Conservation (phyloP, 352 stramenopile species). For the Phytophthora chlamydospora region DNA sequence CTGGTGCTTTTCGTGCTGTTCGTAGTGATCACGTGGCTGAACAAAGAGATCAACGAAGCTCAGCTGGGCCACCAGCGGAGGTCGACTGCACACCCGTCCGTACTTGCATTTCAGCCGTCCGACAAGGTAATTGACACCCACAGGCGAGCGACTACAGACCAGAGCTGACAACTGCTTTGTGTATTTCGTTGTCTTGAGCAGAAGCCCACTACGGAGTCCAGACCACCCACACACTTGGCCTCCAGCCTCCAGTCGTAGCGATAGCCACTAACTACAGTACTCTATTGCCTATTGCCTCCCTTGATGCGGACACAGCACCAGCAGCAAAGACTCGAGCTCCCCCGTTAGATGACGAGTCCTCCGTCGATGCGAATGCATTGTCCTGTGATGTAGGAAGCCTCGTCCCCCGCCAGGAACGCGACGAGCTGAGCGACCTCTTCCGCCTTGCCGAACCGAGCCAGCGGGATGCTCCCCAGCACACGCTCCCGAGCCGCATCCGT, state of each 20-base stretch:
- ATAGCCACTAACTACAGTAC: slow-evolving; percentile 29
- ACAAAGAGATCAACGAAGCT: slow-evolving; percentile 93
- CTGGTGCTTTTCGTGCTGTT: not conserved
- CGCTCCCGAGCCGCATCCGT: slow-evolving; percentile 50
- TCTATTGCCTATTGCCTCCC: slow-evolving; percentile 15
- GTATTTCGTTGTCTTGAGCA: slow-evolving; percentile 1
- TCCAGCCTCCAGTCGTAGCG: slow-evolving; percentile 28
- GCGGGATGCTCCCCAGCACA: slow-evolving; percentile 55
- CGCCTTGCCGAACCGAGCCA: slow-evolving; percentile 65
- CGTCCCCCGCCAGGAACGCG: slow-evolving; percentile 77
- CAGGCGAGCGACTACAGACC: slow-evolving; percentile 1
- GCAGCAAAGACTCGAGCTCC: slow-evolving; percentile 7
- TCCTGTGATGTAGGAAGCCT: slow-evolving; percentile 85
- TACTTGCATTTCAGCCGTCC: slow-evolving; percentile 69
- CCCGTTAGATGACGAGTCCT: slow-evolving; percentile 68
- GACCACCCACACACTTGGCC: slow-evolving; percentile 22
- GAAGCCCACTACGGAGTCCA: slow-evolving; percentile 26
- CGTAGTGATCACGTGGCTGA: slow-evolving; percentile 89
- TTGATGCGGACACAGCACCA: slow-evolving; percentile 17
- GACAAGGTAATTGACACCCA: slow-evolving; percentile 41
- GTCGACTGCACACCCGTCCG: slow-evolving; percentile 66
- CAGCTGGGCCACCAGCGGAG: slow-evolving; percentile 77
- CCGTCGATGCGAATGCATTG: slow-evolving; percentile 85
- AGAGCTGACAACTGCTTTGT: slow-evolving; percentile 1
- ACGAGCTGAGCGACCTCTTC: slow-evolving; percentile 84